These are phyloP conservation scores for Purpureocillium lavendulum DNA, from an alignment of 2,329 filamentous ascomycete species.

Conservation along the genomic window DNA sequence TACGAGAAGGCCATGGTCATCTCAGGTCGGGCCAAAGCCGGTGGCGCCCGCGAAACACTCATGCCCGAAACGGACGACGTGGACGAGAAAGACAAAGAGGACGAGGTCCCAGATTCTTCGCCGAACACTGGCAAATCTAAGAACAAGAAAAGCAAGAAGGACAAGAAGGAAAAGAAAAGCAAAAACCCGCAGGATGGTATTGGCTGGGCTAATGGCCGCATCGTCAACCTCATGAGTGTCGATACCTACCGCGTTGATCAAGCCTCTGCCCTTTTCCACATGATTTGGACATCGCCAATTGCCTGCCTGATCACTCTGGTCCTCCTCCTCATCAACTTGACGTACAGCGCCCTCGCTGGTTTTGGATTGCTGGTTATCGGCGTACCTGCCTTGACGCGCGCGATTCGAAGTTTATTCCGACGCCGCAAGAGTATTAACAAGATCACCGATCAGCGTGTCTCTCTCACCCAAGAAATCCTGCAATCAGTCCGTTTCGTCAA, in stretches of 20 bases:
- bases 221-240: constrained; percentile 90
- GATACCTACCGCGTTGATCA: constrained; percentile 91
- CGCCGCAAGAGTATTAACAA: constrained; percentile 80
- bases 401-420: constrained; percentile 68
- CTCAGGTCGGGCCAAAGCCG: constrained; percentile 80
- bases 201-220: constrained; percentile 88
- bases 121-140: constrained; percentile 11
- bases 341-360: constrained; percentile 81
- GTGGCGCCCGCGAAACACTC: constrained; percentile 41
- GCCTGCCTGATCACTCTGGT: constrained; percentile 70
- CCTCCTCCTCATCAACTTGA: constrained; percentile 77
- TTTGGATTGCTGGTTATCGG: constrained; percentile 75
- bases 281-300: constrained; percentile 82
- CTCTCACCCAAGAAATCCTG: constrained; percentile 85
- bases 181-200: constrained; percentile 49
- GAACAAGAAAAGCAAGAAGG: constrained; percentile 28
- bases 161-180: constrained; percentile 31
- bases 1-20: constrained; percentile 91
- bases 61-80: constrained; percentile 32
- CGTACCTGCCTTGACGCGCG: constrained; percentile 67
- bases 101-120: neutral
- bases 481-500: constrained; percentile 92
- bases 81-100: constrained; percentile 23
- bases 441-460: constrained; percentile 85
- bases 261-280: constrained; percentile 80